Conservation (phyloP, 345 rosid genomes). For the Citrus mangshanensis region DNA sequence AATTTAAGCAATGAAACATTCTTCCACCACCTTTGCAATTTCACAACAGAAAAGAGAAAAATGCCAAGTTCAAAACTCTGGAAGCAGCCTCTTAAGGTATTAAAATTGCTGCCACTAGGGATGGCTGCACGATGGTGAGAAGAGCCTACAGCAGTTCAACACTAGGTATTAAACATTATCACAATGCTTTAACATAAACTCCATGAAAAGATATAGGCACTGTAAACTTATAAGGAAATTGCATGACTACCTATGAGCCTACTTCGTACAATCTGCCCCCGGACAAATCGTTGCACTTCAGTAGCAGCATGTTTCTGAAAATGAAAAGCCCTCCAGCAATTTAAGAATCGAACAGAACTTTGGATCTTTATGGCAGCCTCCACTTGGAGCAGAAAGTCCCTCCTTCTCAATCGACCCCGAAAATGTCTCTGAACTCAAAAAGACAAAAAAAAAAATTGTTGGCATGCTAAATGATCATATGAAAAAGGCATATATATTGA, state of each 20-base stretch:
- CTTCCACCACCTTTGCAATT: slow-evolving; percentile 93
- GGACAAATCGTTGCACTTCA: slow-evolving; percentile 51
- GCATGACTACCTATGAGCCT: slow-evolving; percentile 56
- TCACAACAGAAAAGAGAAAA: slow-evolving; percentile 41
- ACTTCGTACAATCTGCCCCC: slow-evolving; percentile 52
- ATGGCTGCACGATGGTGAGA: slow-evolving; percentile 25
- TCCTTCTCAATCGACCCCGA: slow-evolving; percentile 66
- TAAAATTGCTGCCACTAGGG: slow-evolving; percentile 9
- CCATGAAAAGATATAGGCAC: background rate
- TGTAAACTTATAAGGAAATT: slow-evolving; percentile 6
- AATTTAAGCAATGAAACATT: slow-evolving; percentile 35
- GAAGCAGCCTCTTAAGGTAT: slow-evolving; percentile 18
- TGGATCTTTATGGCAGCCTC: slow-evolving; percentile 59
- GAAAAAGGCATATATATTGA: background rate
- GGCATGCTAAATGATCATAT: background rate
- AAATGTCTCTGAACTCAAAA: slow-evolving; percentile 43
- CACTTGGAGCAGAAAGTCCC: slow-evolving; percentile 34
- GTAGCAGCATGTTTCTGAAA: slow-evolving; percentile 48
- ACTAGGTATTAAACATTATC: slow-evolving; percentile 1
- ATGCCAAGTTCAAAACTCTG: slow-evolving; percentile 28
- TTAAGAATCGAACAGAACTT: slow-evolving; percentile 41
- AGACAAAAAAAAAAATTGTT: slow-evolving; percentile 4
- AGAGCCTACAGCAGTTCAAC: slow-evolving; percentile 38
- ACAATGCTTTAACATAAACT: slow-evolving; percentile 2
- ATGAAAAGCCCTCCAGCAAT: slow-evolving; percentile 32